Base-by-base conservation (phyloP, 306 rosid genomes). In the Adenanthera pavonina region DNA sequence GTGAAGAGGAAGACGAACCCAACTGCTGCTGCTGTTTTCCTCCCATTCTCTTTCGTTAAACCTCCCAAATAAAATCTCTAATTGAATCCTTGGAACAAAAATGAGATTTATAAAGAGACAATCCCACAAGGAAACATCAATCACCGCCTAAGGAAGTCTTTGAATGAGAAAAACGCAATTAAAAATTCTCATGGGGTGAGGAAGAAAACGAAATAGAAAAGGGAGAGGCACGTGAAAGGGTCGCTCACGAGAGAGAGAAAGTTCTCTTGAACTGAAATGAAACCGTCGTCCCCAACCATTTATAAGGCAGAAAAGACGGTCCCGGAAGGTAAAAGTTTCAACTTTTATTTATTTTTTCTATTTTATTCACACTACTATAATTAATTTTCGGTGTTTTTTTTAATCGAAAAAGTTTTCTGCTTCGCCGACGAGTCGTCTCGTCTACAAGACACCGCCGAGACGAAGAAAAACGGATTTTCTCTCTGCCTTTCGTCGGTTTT, bases 211-310 rank as follows among this genome's bases (percentile, higher is more conserved):
- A 71, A 54, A 52, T 48, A 34, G 56, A 30, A 72, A 73, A 56
- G 59, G 40, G 82, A 53, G 72, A 76, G 95, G 82, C 92, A 83
- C 94, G 94, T 88, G 96, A 92, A 77, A 76, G 17, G 75, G 78
- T 67, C 2, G 52, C 75, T 7, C 40, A 82, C 60, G 82, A 80
- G 60, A 48, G 64, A 68, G 49, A 68, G 74, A 75, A 41, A 38
- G 51, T 11, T 61, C 17, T 68, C 5, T 41, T 34, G 34, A 72
- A 66, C 69, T 43, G 83, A 69, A 66, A 81, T 20, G 83, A 80
- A 89, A 86, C 85, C 78, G 84, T 82, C 78, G 59, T 25, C 78
- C 76, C 1, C 47, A 30, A 54, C 72, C 75, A 84, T 89, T 87
- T 88, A 87, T 83, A 87, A 74, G 78, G 78, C 79, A 52, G 60